Percentiles rank a stretch among this genome's conserved stretches.
These are phyloP conservation scores for Chara braunii DNA, from an alignment of 139 green algal species.

Conservation along the genomic window DNA sequence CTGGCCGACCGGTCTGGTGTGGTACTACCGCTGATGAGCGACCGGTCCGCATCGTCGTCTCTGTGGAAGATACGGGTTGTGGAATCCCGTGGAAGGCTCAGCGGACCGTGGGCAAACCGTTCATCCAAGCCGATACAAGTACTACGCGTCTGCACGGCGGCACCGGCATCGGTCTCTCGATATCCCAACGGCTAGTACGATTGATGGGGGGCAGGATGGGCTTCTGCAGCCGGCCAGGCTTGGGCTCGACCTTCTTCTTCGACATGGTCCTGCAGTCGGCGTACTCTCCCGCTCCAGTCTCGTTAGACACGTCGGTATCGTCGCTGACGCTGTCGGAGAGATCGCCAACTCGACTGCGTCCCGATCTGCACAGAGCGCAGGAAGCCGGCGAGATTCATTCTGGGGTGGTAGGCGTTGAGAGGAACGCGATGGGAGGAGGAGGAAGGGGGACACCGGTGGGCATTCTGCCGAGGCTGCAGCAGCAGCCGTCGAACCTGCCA, in stretches of 20 bases:
- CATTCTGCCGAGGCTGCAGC: neutral
- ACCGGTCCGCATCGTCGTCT: slow-evolving; percentile 29
- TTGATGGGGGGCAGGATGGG: slow-evolving; percentile 32
- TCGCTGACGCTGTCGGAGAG: neutral
- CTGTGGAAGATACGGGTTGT: slow-evolving; percentile 31
- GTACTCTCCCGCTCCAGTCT: neutral
- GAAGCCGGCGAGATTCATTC: neutral
- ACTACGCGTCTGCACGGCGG: slow-evolving; percentile 32
- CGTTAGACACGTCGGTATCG: neutral
- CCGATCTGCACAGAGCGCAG: neutral
- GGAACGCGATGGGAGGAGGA: neutral
- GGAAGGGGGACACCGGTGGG: neutral
- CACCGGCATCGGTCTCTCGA: slow-evolving; percentile 38
- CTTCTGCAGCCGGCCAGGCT: slow-evolving; percentile 12
- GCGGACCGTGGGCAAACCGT: slow-evolving; percentile 22
- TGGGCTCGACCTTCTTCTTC: slow-evolving; percentile 37
- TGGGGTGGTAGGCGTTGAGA: neutral
- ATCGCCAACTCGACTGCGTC: neutral
- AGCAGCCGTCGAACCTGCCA: too few relatives aligned
- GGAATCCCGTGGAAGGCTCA: slow-evolving; percentile 26
- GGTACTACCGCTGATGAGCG: neutral
- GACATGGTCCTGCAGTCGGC: slow-evolving; percentile 27
- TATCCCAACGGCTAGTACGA: slow-evolving; percentile 31
- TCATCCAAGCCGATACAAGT: slow-evolving; percentile 35
- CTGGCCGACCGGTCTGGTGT: neutral